Base-by-base conservation (phyloP, 495 filamentous ascomycete genomes). In the Penicillium nucicola region DNA sequence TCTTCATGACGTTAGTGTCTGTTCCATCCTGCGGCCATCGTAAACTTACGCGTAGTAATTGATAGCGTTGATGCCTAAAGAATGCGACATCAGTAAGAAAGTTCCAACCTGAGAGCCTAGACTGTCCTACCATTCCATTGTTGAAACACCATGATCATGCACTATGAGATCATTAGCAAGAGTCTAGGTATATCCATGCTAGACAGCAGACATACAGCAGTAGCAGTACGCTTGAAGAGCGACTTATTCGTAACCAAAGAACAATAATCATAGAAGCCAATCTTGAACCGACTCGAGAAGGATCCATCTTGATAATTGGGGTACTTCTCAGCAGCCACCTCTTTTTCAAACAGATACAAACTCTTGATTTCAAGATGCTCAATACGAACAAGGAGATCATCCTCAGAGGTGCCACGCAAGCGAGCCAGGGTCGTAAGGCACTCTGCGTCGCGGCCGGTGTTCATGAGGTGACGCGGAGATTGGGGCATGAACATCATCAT, bases 331-430 rank as follows among this genome's bases (percentile, higher is more conserved):
- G 81, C 80, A 3, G 85, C 70, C 6, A 78, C 84, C 39, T 86
- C 80, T 63, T 86, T 84, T 69, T 91, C 88, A 54, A 91, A 92
- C 14, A 83, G 68, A 4, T 82, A 81, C 58, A 89, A 80, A 0
- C 86, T 85, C 66, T 87, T 86, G 65, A 92, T 90, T 62, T 92
- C 88, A 35, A 88, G 76, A 67, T 83, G 89, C 60, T 91, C 89
- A 17, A 91, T 77, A 60, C 86, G 83, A 49, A 92, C 82, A 1
- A 90, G 78, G 46, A 88, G 77, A 58, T 89, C 77, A 20, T 66
- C 62, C 1, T 44, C 42, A 52, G 87, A 79, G 18, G 67, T 51
- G 15, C 69, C 75, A 14, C 88, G 84, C 8, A 93, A 81, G 32
- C 48, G 74, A 3, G 88, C 78, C 12, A 92, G 75, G 1, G 86